These are phyloP conservation scores for Aureobasidium sp. DNA, from an alignment of 2,329 filamentous ascomycete species.

Conservation along the genomic window DNA sequence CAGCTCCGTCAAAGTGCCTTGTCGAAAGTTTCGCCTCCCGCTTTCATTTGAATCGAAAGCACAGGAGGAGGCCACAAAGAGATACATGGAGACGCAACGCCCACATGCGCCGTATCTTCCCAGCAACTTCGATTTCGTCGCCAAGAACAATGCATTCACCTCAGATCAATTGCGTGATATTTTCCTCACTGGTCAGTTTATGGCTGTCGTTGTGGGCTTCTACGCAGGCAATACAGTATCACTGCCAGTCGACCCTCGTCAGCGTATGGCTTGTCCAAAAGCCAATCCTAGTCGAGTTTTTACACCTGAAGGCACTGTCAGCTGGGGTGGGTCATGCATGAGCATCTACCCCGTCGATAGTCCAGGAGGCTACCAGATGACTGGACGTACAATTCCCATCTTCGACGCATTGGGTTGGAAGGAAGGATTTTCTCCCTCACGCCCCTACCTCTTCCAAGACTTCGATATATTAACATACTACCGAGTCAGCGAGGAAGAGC, in stretches of 20 bases:
- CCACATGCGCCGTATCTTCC: constrained; percentile 54
- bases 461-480: constrained; percentile 51
- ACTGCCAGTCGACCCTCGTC: constrained; percentile 45
- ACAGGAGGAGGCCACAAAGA: constrained; percentile 44
- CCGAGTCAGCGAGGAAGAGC: constrained; percentile 43
- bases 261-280: constrained; percentile 45
- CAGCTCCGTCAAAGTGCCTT: constrained; percentile 32
- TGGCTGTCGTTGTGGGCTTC: constrained; percentile 48
- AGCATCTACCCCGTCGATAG: constrained; percentile 48
- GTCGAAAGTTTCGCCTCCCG: constrained; percentile 34
- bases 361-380: constrained; percentile 50
- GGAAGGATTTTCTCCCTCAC: constrained; percentile 35
- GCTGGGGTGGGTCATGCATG: constrained; percentile 49
- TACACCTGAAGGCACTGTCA: constrained; percentile 48
- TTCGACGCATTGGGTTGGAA: constrained; percentile 48
- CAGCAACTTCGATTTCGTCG: constrained; percentile 51
- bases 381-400: constrained; percentile 42
- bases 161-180: constrained; percentile 42
- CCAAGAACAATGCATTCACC: constrained; percentile 46
- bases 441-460: constrained; percentile 49
- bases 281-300: constrained; percentile 49
- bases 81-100: constrained; percentile 55
- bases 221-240: constrained; percentile 44
- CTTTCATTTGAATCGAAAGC: constrained; percentile 35
- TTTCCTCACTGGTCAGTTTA: constrained; percentile 42